Evolutionary conservation across 768 basidiomycete species (phyloP).

Genomic region (Tulasnella sp.): DNA sequence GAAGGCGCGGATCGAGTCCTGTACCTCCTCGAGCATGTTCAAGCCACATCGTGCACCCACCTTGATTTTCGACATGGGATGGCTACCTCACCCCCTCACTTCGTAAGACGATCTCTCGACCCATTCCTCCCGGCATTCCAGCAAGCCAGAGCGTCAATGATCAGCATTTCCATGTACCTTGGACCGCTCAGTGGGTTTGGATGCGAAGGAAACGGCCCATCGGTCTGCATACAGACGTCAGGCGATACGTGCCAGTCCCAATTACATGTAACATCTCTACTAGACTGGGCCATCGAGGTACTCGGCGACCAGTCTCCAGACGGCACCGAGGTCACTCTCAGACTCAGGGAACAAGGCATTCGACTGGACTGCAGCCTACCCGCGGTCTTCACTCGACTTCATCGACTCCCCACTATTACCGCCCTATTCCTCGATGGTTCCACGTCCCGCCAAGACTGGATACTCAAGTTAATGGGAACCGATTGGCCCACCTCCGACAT

Average conservation of each 20-base stretch:
- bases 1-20: not conserved
- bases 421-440: not conserved
- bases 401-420: not conserved
- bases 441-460: not conserved
- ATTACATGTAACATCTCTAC: not conserved
- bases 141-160: not conserved
- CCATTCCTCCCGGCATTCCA: not conserved
- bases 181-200: not conserved
- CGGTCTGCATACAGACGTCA: not conserved
- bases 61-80: not conserved
- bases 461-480: not conserved
- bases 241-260: not conserved
- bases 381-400: not conserved
- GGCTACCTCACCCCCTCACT: not conserved
- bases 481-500: not conserved
- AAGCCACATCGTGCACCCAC: not conserved
- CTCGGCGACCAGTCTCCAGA: not conserved
- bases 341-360: not conserved
- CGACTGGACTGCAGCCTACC: not conserved
- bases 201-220: not conserved
- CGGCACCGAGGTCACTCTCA: not conserved
- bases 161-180: not conserved
- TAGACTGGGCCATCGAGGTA: not conserved
- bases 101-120: not conserved
- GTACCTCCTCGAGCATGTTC: not conserved